phyloP scores from a whole-genome alignment of 495 filamentous ascomycete genomes.

The Hypoxylon perforatum region DNA sequence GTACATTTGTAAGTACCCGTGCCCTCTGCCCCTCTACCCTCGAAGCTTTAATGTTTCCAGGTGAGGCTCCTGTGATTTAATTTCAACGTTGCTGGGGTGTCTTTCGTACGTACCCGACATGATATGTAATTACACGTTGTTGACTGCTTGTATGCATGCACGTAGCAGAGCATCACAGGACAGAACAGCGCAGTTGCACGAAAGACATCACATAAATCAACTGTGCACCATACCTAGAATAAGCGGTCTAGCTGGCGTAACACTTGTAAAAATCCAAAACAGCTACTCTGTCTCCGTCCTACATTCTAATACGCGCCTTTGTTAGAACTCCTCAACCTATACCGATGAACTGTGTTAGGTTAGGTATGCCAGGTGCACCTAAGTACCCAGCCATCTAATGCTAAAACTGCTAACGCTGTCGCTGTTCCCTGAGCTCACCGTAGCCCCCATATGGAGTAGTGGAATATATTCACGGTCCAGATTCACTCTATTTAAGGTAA shows the following conservation, averaged over 20 bases:
- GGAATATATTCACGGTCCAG: no score
- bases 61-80: neutral
- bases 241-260: slow-evolving; percentile 18
- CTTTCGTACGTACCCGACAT: neutral
- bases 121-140: neutral
- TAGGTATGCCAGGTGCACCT: no score
- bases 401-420: no score
- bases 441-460: no score
- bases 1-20: neutral
- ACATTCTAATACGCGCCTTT: neutral
- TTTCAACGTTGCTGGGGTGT: neutral
- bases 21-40: neutral
- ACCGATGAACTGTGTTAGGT: neutral
- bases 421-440: no score
- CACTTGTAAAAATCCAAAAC: slow-evolving; percentile 19
- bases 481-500: no score
- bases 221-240: slow-evolving; percentile 5
- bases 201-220: neutral
- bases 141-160: neutral
- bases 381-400: no score
- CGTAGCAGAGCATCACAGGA: slow-evolving; percentile 1
- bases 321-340: neutral
- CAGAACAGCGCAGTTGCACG: neutral
- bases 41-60: neutral
- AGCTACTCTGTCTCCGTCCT: slow-evolving; percentile 7